These are phyloP conservation scores for Kazachstania kunashirensis DNA, from an alignment of 805 yeast genomes.

Conservation along the genomic window DNA sequence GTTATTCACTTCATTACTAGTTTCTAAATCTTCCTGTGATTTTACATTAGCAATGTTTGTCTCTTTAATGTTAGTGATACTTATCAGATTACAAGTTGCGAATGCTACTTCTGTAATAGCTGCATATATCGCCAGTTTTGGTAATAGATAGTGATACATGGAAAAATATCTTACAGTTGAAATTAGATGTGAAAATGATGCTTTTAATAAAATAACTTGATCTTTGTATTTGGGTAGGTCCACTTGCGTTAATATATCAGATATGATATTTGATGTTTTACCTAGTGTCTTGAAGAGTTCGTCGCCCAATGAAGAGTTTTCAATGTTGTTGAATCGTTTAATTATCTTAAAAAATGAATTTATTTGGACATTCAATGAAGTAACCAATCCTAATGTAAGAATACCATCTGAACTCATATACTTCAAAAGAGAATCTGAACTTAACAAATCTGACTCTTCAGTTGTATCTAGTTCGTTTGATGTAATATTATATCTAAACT, in stretches of 20 bases:
- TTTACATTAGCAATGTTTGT: neutral
- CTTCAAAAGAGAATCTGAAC: conserved; percentile 6
- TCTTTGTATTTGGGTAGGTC: conserved; percentile 29
- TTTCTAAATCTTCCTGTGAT: neutral
- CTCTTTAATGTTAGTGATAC: conserved; percentile 17
- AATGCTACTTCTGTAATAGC: conserved; percentile 67
- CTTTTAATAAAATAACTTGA: conserved; percentile 38
- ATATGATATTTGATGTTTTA: conserved; percentile 10
- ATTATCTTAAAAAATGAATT: neutral
- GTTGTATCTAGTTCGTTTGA: neutral
- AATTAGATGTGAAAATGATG: conserved; percentile 62
- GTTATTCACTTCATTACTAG: no score
- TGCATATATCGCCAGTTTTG: conserved; percentile 59
- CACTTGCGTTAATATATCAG: conserved; percentile 11
- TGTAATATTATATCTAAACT: conserved; percentile 3
- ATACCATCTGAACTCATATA: conserved; percentile 13
- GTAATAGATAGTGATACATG: conserved; percentile 52
- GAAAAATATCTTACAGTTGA: conserved; percentile 69
- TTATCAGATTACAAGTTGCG: conserved; percentile 48
- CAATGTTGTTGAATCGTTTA: neutral
- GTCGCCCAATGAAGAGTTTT: conserved; percentile 4
- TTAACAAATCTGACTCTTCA: conserved; percentile 1
- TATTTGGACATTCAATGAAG: neutral
- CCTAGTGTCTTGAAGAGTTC: conserved; percentile 16
- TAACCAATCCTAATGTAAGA: conserved; percentile 11